These are phyloP conservation scores for Abelmoschus esculentus DNA, from an alignment of 345 rosid species.

Conservation along the genomic window DNA sequence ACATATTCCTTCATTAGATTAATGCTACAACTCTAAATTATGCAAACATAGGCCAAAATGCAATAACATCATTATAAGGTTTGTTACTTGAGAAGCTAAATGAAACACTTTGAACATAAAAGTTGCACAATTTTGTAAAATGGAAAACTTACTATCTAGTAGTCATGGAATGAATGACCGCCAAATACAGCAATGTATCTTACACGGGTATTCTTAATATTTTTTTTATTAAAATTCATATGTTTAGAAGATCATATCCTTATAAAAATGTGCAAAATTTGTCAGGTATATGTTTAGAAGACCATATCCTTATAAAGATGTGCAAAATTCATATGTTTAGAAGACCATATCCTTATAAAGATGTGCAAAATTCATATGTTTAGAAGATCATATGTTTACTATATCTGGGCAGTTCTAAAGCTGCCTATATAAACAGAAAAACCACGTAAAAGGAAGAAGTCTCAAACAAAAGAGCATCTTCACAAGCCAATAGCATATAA, in stretches of 20 bases:
- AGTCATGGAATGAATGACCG: background rate
- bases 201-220: background rate
- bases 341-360: no score
- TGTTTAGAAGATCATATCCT: no score
- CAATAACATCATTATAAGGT: background rate
- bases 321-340: no score
- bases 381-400: no score
- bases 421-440: background rate
- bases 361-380: no score
- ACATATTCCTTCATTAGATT: background rate
- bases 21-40: background rate
- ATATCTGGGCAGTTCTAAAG: no score
- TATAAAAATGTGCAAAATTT: no score
- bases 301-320: no score
- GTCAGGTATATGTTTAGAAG: no score
- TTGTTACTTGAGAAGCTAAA: background rate
- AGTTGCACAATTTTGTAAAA: background rate
- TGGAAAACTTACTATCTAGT: background rate
- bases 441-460: background rate
- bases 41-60: background rate
- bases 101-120: background rate
- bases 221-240: no score
- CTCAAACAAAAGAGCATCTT: background rate
- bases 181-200: background rate
- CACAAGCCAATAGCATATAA: conserved; percentile 1